Conservation (phyloP, 2,329 filamentous ascomycete species). For the Lecanicillium sp. region DNA sequence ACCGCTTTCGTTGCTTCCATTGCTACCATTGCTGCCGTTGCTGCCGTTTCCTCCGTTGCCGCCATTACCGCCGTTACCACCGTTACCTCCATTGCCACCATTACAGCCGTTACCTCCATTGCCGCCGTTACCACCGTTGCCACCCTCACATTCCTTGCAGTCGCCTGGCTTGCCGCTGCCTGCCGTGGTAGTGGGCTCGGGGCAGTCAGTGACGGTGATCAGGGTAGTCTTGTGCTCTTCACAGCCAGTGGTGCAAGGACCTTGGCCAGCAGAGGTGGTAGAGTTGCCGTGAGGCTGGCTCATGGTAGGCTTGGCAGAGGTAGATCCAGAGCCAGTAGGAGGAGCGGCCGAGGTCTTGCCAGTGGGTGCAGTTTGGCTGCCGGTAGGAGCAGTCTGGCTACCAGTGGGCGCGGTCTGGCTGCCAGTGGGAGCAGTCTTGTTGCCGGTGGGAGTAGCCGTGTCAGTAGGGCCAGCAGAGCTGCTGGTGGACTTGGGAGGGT, state of each 20-base stretch:
- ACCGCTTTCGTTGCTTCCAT: not conserved
- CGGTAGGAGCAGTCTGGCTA: too few species aligned
- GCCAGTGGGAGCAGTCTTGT: not conserved
- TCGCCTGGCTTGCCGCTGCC: constrained; percentile 1
- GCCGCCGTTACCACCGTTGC: not conserved
- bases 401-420: not conserved
- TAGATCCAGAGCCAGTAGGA: not conserved
- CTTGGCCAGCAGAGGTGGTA: constrained; percentile 2
- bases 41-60: not conserved
- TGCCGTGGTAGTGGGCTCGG: not conserved
- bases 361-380: not conserved
- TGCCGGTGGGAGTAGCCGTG: not conserved
- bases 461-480: not conserved
- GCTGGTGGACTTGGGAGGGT: not conserved
- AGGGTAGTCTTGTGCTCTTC: too few species aligned
- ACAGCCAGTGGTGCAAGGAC: too few species aligned
- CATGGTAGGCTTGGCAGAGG: not conserved
- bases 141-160: constrained; percentile 5
- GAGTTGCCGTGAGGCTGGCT: constrained; percentile 1
- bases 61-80: not conserved
- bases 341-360: not conserved
- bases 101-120: not conserved
- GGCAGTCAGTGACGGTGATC: constrained; percentile 3
- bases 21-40: not conserved
- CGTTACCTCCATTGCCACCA: not conserved